Evolutionary conservation across 371 early-diverging fungal genomes (phyloP), one percentile per base, ranked within the genome.

Genomic region (Amoeboaphelidium occidentale): DNA sequence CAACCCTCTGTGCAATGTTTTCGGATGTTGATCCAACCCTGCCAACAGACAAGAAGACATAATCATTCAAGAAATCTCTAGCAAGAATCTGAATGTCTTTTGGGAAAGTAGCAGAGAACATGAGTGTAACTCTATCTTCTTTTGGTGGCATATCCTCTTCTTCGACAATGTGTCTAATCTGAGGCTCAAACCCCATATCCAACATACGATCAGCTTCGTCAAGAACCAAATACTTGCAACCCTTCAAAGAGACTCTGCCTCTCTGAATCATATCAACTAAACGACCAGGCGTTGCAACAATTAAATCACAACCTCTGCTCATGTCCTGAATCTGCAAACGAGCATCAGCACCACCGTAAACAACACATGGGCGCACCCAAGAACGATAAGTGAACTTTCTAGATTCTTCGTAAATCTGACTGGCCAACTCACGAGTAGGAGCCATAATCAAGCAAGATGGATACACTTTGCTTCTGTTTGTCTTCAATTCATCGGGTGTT

Each of bases 171-270:
- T 84, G 81, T 50, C 97, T 76, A 55, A 98, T 94, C 64, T 97
- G 98, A 27, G 90, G 88, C 63, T 94, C 96, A 67, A 98, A 97
- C 49, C 98, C 98, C 93, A 93, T 96, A 59, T 98, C 99, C 42
- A 94, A 73, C 87, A 96, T 89, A 53, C 97, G 81, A 67, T 99
- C 99, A 23, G 98, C 99, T 67, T 99, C 99, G 62, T 99, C 99
- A 21, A 99, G 66, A n/a, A 64, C 56, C 13, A 62, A 47, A 52
- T 39, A 51, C 17, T 50, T 42, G 2, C 59, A 10, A 21, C 52
- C 43, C 3, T 42, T 42, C 39, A 67, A 51, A 25, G 83, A 81
- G 41, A 94, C 63, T 45, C 78, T 75, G 13, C 81, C 80, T 48
- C 92, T 82, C 61, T 92, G 92, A 27, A 98, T 69, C 54, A 97